Evolutionary conservation across 2,329 filamentous ascomycete species (phyloP).

Genomic region (Cytospora mali): DNA sequence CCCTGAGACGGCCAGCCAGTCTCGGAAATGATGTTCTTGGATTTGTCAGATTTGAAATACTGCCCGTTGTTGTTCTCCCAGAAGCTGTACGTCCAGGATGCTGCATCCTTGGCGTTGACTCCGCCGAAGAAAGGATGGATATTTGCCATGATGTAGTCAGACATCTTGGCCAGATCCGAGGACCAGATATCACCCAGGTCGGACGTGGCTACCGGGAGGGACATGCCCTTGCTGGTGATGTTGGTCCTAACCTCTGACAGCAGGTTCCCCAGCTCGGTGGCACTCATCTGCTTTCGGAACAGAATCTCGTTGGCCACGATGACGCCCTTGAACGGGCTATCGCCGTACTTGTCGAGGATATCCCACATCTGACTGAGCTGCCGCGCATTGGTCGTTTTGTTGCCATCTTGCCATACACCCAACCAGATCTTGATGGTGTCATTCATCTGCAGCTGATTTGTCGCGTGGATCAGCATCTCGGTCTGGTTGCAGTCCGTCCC

Average conservation of each 20-base stretch:
- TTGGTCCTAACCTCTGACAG: slow-evolving; percentile 72
- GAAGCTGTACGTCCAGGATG: slow-evolving; percentile 81
- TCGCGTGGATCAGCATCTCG: slow-evolving; percentile 84
- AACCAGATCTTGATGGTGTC: slow-evolving; percentile 85
- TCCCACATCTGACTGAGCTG: slow-evolving; percentile 84
- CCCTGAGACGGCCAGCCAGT: slow-evolving; percentile 88
- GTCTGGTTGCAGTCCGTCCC: slow-evolving; percentile 98
- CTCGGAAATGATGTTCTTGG: slow-evolving; percentile 82
- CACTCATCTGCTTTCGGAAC: slow-evolving; percentile 74
- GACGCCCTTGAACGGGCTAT: slow-evolving; percentile 74
- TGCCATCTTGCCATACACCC: slow-evolving; percentile 88
- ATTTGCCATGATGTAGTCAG: slow-evolving; percentile 93
- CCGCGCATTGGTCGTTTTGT: slow-evolving; percentile 79
- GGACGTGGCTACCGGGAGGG: slow-evolving; percentile 80
- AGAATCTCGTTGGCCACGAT: slow-evolving; percentile 83
- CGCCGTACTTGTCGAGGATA: slow-evolving; percentile 71
- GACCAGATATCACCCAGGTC: slow-evolving; percentile 92
- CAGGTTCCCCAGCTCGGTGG: slow-evolving; percentile 62
- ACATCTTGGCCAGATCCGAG: slow-evolving; percentile 63
- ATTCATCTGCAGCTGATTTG: slow-evolving; percentile 72
- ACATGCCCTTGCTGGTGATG: slow-evolving; percentile 65
- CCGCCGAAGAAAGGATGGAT: slow-evolving; percentile 96
- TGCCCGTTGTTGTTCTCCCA: slow-evolving; percentile 71
- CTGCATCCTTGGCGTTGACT: slow-evolving; percentile 66
- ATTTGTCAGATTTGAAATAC: slow-evolving; percentile 63